Percentiles rank a stretch among this genome's conserved stretches.
These are phyloP conservation scores for Clonostachys rosea DNA, from an alignment of 2,329 filamentous ascomycete genomes.

Conservation along the genomic window DNA sequence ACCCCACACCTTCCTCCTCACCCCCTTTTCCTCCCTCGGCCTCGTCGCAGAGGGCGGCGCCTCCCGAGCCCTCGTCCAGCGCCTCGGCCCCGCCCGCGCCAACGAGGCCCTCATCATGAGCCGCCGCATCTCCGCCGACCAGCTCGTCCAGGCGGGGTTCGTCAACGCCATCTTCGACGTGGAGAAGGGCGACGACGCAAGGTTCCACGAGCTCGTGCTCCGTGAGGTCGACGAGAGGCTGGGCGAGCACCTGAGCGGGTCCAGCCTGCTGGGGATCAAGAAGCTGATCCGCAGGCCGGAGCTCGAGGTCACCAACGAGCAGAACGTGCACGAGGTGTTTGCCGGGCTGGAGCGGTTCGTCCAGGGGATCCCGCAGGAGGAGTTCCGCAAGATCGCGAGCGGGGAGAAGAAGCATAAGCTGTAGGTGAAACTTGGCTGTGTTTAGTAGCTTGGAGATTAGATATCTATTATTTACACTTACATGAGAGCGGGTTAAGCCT, in stretches of 20 bases:
- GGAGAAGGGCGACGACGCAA: slow-evolving; percentile 56
- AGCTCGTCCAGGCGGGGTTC: slow-evolving; percentile 73
- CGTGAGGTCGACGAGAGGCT: slow-evolving; percentile 76
- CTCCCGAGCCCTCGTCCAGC: slow-evolving; percentile 70
- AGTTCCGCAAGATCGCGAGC: slow-evolving; percentile 79
- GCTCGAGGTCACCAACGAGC: slow-evolving; percentile 65
- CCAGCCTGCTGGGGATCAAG: slow-evolving; percentile 82
- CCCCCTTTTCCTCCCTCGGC: slow-evolving; percentile 85
- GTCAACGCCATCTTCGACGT: slow-evolving; percentile 76
- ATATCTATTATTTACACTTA: too few species aligned
- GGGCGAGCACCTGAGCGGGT: slow-evolving; percentile 73
- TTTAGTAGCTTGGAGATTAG: neutral
- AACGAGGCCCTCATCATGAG: slow-evolving; percentile 95
- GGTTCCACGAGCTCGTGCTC: slow-evolving; percentile 69
- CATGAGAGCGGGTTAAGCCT: too few species aligned
- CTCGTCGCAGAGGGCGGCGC: slow-evolving; percentile 87
- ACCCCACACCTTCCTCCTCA: slow-evolving; percentile 79
- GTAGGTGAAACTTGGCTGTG: slow-evolving; percentile 36
- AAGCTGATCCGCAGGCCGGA: slow-evolving; percentile 72
- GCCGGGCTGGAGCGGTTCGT: slow-evolving; percentile 78
- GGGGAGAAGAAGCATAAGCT: slow-evolving; percentile 95
- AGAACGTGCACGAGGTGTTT: slow-evolving; percentile 83
- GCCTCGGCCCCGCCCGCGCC: slow-evolving; percentile 75
- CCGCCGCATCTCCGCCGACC: slow-evolving; percentile 66
- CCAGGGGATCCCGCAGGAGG: slow-evolving; percentile 75